Conservation (phyloP, 2,329 filamentous ascomycete species). For the Sporothrix brunneoviolacea region DNA sequence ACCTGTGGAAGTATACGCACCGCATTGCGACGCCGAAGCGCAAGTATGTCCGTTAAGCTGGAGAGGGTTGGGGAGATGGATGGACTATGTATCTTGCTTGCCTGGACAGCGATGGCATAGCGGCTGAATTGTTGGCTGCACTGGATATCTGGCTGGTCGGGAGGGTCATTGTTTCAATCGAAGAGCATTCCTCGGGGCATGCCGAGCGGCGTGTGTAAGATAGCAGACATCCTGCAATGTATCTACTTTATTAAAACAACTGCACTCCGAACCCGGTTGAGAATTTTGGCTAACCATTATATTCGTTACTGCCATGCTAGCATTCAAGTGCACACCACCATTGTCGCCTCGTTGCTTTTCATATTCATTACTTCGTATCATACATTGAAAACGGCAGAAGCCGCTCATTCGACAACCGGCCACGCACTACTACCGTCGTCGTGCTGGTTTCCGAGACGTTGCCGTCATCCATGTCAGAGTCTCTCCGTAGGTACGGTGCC, state of each 20-base stretch:
- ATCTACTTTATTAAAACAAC: constrained; percentile 2
- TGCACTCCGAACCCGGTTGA: neutral
- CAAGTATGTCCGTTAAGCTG: constrained; percentile 21
- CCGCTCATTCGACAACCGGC: constrained; percentile 5
- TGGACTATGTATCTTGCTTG: no score
- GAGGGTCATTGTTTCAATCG: no score
- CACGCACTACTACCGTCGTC: constrained; percentile 9
- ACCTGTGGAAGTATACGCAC: constrained; percentile 60
- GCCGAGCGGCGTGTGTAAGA: constrained; percentile 7
- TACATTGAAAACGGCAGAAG: constrained; percentile 9
- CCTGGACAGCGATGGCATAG: no score
- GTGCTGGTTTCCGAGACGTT: constrained; percentile 9
- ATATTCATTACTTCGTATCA: neutral
- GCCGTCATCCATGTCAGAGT: constrained; percentile 9
- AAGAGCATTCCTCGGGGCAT: neutral
- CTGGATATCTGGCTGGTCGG: no score
- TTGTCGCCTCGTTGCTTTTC: neutral
- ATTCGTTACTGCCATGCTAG: neutral
- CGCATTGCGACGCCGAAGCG: constrained; percentile 35
- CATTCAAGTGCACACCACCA: constrained; percentile 2
- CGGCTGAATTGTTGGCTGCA: no score
- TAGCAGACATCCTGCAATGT: constrained; percentile 6
- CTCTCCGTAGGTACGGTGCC: neutral
- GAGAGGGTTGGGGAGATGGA: no score
- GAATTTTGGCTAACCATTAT: constrained; percentile 3